Evolutionary conservation across 306 rosid species (phyloP).

Genomic region (Potentilla sterilis): DNA sequence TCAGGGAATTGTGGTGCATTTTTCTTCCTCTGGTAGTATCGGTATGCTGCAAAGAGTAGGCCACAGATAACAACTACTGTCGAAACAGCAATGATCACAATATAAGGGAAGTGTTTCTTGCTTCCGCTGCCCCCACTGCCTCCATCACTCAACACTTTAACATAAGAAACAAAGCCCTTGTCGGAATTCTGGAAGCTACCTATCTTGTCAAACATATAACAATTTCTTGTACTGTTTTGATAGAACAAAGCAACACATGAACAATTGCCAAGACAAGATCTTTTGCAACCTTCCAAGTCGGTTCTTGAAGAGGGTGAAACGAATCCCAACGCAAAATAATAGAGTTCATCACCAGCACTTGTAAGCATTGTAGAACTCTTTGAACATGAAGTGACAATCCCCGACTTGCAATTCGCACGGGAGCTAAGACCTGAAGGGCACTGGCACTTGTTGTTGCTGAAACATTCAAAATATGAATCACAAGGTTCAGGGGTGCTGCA

Average conservation of each 20-base stretch:
- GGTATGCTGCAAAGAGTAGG: constrained; percentile 47
- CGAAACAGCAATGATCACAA: constrained; percentile 50
- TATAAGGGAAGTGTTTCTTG: constrained; percentile 38
- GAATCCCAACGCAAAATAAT: constrained; percentile 66
- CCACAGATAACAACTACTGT: constrained; percentile 47
- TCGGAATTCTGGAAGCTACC: constrained; percentile 65
- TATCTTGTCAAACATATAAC: constrained; percentile 62
- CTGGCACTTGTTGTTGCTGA: constrained; percentile 43
- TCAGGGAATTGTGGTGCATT: constrained; percentile 39
- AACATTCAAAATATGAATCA: constrained; percentile 59
- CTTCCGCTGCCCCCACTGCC: constrained; percentile 34
- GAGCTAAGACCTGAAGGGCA: constrained; percentile 76
- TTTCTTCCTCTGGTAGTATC: constrained; percentile 44
- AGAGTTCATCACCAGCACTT: constrained; percentile 50
- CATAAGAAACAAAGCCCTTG: constrained; percentile 53
- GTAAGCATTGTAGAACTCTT: constrained; percentile 33
- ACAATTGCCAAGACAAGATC: constrained; percentile 62
- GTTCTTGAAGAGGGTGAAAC: constrained; percentile 56
- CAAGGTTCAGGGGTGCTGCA: constrained; percentile 80
- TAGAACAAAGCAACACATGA: constrained; percentile 83
- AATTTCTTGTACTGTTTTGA: constrained; percentile 61
- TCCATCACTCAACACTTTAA: constrained; percentile 51
- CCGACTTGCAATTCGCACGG: constrained; percentile 50
- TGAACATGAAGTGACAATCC: constrained; percentile 57
- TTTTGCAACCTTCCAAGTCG: constrained; percentile 58